Evolutionary conservation across 352 stramenopile genomes (phyloP).

Genomic region (Phytophthora palmivora): DNA sequence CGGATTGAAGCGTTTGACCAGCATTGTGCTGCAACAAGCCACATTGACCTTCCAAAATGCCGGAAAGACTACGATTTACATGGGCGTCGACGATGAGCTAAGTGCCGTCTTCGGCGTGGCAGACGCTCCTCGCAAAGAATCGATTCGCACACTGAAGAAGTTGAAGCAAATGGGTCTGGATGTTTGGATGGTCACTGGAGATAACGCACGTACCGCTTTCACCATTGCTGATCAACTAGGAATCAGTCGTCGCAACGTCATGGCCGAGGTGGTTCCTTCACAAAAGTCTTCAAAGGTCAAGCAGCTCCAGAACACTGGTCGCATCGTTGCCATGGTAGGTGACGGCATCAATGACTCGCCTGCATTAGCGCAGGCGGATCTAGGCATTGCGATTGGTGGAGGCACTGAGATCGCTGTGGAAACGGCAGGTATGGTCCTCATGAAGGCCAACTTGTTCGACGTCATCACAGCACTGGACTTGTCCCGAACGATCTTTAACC

Average conservation of each 20-base stretch:
- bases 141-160: conserved; percentile 89
- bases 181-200: conserved; percentile 99
- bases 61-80: conserved; percentile 96
- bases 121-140: conserved; percentile 92
- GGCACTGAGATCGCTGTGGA: conserved; percentile 98
- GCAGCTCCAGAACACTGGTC: conserved; percentile 89
- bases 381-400: conserved; percentile 96
- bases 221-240: conserved; percentile 94
- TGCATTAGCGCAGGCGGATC: conserved; percentile 95
- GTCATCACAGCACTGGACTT: conserved; percentile 98
- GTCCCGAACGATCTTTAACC: conserved; percentile 95
- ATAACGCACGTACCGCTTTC: conserved; percentile 95
- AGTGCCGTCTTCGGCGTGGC: conserved; percentile 85
- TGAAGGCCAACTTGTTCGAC: conserved; percentile 92
- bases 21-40: conserved; percentile 79
- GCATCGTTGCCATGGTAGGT: conserved; percentile 96
- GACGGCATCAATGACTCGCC: conserved; percentile 99
- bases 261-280: conserved; percentile 96
- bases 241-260: conserved; percentile 93
- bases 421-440: conserved; percentile 94
- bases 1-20: conserved; percentile 67
- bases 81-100: conserved; percentile 88
- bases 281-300: conserved; percentile 95
- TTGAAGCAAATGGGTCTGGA: conserved; percentile 93
- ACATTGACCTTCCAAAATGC: conserved; percentile 84